A percentile compares a stretch with the other conserved stretches of the same genome.
phyloP scores from a whole-genome alignment of 139 green algal species.

The Chlamydomonas schloesseri region DNA sequence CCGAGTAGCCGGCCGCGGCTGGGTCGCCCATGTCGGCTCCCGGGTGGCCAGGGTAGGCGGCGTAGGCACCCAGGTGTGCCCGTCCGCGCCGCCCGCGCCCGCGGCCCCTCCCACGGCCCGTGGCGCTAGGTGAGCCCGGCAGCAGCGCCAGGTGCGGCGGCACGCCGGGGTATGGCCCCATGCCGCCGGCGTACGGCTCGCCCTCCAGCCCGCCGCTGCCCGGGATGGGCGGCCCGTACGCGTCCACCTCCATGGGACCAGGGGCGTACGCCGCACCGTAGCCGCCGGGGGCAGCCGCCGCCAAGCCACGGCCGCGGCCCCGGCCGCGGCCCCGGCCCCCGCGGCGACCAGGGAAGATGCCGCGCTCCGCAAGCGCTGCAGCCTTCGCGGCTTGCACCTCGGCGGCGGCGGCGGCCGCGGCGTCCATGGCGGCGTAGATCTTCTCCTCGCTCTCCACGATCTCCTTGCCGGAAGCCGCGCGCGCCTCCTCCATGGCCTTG shows the following conservation, averaged over 20 bases:
- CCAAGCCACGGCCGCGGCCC: conserved; percentile 10
- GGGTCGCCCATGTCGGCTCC: too few relatives aligned
- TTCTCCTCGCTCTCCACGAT: background rate
- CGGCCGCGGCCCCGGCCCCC: background rate
- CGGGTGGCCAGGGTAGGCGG: too few relatives aligned
- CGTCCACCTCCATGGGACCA: background rate
- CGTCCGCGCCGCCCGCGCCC: background rate
- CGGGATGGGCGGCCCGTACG: background rate
- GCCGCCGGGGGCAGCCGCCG: background rate
- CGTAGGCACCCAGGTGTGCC: too few relatives aligned
- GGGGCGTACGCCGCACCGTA: background rate
- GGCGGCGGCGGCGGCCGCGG: conserved; percentile 20
- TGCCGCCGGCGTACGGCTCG: background rate
- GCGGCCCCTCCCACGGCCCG: background rate
- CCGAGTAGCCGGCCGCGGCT: too few relatives aligned
- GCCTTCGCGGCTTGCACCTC: background rate
- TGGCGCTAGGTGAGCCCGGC: background rate
- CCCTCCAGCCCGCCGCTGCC: background rate
- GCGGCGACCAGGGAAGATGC: background rate
- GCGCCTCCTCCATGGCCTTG: background rate
- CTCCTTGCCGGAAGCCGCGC: background rate
- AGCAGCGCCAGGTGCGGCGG: background rate
- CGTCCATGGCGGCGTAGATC: conserved; percentile 10
- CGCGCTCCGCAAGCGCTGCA: background rate
- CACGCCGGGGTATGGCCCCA: background rate